Evolutionary conservation across 1,139 yeast species (phyloP).

Genomic region (Yamadazyma sp.): DNA sequence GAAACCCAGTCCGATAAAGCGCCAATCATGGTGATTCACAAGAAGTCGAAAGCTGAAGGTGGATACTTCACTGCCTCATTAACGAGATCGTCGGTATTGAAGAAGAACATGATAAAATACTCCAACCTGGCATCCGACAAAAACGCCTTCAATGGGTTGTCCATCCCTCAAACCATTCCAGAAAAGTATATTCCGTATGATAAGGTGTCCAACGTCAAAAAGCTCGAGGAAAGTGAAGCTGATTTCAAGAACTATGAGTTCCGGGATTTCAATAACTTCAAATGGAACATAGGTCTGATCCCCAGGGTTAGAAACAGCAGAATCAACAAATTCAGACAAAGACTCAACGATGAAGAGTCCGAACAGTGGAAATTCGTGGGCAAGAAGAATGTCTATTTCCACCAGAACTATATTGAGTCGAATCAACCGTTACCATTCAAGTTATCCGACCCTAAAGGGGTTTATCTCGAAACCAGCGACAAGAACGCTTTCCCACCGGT

Average conservation of each 20-base stretch:
- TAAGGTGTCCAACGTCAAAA: constrained; percentile 12
- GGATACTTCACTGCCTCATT: constrained; percentile 31
- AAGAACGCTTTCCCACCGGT: constrained; percentile 35
- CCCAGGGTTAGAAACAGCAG: constrained; percentile 33
- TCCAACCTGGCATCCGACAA: constrained; percentile 6
- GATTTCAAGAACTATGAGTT: constrained; percentile 32
- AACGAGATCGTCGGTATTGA: constrained; percentile 12
- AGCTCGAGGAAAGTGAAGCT: constrained; percentile 11
- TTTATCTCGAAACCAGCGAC: constrained; percentile 28
- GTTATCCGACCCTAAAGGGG: constrained; percentile 25
- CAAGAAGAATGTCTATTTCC: constrained; percentile 31
- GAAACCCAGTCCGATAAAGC: constrained; percentile 21
- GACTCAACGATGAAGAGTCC: constrained; percentile 17
- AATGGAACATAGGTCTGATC: constrained; percentile 49
- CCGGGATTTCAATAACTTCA: constrained; percentile 24
- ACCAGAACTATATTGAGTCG: constrained; percentile 25
- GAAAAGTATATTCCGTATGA: constrained; percentile 25
- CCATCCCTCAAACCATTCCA: constrained; percentile 28
- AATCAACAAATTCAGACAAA: constrained; percentile 19
- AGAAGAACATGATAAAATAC: constrained; percentile 14
- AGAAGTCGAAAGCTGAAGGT: constrained; percentile 27
- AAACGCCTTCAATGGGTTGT: constrained; percentile 25
- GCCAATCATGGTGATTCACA: constrained; percentile 32
- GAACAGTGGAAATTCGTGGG: constrained; percentile 27
- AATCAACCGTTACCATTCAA: constrained; percentile 14